Percentiles rank a stretch among this genome's conserved stretches.
These are phyloP conservation scores for Paecilomyces sp. DNA, from an alignment of 2,329 filamentous ascomycete genomes.

Conservation along the genomic window DNA sequence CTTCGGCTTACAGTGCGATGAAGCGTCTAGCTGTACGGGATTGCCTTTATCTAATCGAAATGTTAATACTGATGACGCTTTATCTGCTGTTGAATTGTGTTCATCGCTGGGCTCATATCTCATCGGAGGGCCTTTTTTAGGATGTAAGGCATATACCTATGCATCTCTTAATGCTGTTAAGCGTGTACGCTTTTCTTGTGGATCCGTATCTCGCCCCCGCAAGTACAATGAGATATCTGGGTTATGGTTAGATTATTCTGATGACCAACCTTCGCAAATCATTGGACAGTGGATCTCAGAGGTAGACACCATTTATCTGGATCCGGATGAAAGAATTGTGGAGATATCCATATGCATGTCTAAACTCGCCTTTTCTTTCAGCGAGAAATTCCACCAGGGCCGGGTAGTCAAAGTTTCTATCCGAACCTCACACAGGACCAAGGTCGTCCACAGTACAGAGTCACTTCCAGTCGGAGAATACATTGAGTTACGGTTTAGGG, in stretches of 20 bases:
- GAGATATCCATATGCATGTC: slow-evolving; percentile 1
- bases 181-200: not conserved
- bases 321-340: not conserved
- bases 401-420: too few species aligned
- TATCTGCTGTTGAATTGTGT: not conserved
- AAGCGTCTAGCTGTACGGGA: not conserved
- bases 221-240: not conserved
- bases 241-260: not conserved
- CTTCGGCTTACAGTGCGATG: too few species aligned
- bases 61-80: not conserved
- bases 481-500: slow-evolving; percentile 1
- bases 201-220: not conserved
- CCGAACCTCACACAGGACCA: too few species aligned
- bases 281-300: slow-evolving; percentile 3
- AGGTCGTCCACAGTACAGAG: not conserved
- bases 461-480: not conserved
- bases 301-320: not conserved
- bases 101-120: too few species aligned
- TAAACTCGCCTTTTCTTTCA: not conserved
- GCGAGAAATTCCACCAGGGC: not conserved
- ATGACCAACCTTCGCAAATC: not conserved
- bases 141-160: not conserved
- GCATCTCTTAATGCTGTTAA: not conserved
- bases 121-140: not conserved
- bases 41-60: not conserved